These are phyloP conservation scores for Ceratobasidium sp. DNA, from an alignment of 1,284 basidiomycete genomes.

Conservation along the genomic window DNA sequence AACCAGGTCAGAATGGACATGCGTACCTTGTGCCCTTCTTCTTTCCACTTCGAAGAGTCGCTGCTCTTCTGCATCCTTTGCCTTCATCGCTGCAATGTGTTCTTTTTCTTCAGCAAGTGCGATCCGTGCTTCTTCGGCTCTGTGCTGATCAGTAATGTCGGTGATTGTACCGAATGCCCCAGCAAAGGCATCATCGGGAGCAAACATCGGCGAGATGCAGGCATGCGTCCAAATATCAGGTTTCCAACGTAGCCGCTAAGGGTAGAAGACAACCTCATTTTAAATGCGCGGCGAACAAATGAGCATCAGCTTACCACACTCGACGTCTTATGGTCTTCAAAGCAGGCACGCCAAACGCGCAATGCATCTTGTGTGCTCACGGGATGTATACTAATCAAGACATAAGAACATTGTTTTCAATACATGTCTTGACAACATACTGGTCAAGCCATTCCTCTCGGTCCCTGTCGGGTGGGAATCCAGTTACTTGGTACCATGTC, in stretches of 20 bases:
- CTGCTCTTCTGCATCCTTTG: conserved; percentile 42
- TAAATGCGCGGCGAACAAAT: not conserved
- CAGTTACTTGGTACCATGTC: conserved; percentile 20
- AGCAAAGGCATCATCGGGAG: conserved; percentile 6
- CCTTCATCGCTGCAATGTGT: conserved; percentile 44
- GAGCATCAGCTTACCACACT: not conserved
- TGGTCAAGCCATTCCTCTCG: conserved; percentile 30
- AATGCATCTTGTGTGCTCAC: conserved; percentile 16
- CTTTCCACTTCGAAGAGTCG: conserved; percentile 44
- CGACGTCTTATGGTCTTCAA: conserved; percentile 7
- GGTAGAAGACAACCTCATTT: not conserved
- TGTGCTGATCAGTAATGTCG: conserved; percentile 46
- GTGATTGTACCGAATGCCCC: conserved; percentile 29
- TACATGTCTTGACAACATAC: not conserved
- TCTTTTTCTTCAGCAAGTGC: conserved; percentile 46
- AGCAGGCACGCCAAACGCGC: conserved; percentile 20
- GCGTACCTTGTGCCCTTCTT: conserved; percentile 46
- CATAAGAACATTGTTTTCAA: not conserved
- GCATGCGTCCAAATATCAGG: conserved; percentile 28
- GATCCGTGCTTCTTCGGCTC: conserved; percentile 45
- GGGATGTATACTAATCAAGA: not conserved
- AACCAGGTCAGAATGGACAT: no score
- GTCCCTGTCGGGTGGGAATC: not conserved
- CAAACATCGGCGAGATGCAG: conserved; percentile 16
- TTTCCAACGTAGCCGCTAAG: conserved; percentile 23